Percentiles rank a stretch among this genome's conserved stretches.
These are phyloP conservation scores for Solanum hybrid DNA, from an alignment of 305 asterid genomes.

Conservation along the genomic window DNA sequence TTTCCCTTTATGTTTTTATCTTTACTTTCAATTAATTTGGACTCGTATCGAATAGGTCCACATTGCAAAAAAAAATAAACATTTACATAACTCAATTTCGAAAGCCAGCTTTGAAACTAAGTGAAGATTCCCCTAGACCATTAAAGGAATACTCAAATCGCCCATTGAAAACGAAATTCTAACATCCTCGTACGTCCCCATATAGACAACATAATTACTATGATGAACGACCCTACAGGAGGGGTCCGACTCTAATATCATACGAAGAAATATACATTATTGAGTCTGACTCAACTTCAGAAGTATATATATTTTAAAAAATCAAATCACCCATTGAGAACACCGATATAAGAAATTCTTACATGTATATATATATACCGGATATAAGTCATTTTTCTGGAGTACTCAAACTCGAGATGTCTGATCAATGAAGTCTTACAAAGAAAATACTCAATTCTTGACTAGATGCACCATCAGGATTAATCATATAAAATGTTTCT, in stretches of 20 bases:
- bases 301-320: too few species aligned
- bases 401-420: neutral
- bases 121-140: neutral
- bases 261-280: too few species aligned
- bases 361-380: neutral
- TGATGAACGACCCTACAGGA: accelerated
- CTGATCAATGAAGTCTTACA: conserved; percentile 24
- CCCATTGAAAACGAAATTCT: neutral
- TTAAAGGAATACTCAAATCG: neutral
- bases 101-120: neutral
- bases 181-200: neutral
- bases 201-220: neutral
- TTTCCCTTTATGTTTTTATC: neutral
- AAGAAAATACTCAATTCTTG: conserved; percentile 91
- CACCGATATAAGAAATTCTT: neutral
- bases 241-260: neutral
- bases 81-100: neutral
- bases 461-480: conserved; percentile 78
- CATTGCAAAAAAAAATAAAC: neutral
- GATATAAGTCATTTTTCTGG: neutral
- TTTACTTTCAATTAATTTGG: neutral
- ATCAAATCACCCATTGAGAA: neutral
- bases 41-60: neutral
- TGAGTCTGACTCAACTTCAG: neutral
- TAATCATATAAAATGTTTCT: conserved; percentile 79